A percentile compares a stretch with the other conserved stretches of the same genome.
phyloP scores from a whole-genome alignment of 345 rosid genomes.

The Gossypium bickii region DNA sequence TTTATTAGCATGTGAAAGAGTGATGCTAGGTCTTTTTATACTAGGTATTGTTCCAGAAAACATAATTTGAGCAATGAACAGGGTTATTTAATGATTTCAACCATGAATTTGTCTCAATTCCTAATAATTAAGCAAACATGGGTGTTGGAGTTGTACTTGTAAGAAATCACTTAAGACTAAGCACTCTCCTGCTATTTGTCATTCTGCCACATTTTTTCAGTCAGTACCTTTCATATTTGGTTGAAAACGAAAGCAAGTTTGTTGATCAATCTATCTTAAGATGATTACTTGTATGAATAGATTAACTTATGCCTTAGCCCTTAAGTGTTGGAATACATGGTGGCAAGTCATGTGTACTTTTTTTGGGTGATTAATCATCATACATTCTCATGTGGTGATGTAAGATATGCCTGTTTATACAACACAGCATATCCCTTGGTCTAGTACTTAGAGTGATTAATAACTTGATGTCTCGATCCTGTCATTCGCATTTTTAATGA shows the following conservation, averaged over 20 bases:
- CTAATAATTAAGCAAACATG: not conserved
- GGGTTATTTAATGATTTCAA: not conserved
- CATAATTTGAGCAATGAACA: not conserved
- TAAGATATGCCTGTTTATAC: not conserved
- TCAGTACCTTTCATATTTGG: not conserved
- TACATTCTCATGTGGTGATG: not conserved
- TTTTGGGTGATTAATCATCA: not conserved
- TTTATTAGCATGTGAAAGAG: not conserved
- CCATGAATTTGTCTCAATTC: not conserved
- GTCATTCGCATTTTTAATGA: not conserved
- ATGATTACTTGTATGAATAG: not conserved
- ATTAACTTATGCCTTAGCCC: conserved; percentile 1
- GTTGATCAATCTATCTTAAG: not conserved
- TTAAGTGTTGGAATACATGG: not conserved
- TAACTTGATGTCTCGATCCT: not conserved
- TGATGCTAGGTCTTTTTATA: not conserved
- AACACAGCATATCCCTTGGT: not conserved
- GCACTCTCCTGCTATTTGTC: not conserved
- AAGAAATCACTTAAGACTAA: conserved; percentile 1
- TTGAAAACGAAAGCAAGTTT: not conserved
- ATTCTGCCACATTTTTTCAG: not conserved
- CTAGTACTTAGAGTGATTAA: not conserved
- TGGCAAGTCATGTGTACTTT: not conserved
- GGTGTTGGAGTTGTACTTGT: not conserved
- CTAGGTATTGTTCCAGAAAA: not conserved